A percentile compares a stretch with the other conserved stretches of the same genome.
Conservation (phyloP, 257 asterid species). For the Nicotiana tomentosiformis region DNA sequence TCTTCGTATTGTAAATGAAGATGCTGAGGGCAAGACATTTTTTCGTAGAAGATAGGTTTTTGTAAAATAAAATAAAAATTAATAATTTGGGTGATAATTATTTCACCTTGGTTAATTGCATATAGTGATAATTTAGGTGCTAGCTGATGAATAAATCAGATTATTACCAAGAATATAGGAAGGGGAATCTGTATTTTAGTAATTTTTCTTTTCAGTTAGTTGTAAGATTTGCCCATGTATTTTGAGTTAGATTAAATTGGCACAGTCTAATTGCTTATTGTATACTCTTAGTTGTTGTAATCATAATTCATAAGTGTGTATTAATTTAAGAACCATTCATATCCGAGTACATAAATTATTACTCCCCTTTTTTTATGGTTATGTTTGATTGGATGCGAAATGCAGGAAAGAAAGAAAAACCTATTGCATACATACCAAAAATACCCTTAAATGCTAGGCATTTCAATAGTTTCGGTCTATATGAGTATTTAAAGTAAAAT, state of each 20-base stretch:
- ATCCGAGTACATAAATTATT: too few species aligned
- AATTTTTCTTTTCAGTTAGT: neutral
- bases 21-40: conserved; percentile 52
- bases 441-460: too few species aligned
- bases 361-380: too few species aligned
- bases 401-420: too few species aligned
- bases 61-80: too few species aligned
- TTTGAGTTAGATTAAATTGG: neutral
- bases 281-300: neutral
- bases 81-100: neutral
- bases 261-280: neutral
- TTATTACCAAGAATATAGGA: neutral
- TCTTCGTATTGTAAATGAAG: conserved; percentile 43
- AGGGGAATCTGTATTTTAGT: neutral
- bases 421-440: too few species aligned
- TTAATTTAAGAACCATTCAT: too few species aligned
- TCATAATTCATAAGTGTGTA: neutral
- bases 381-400: too few species aligned
- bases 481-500: too few species aligned
- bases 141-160: neutral
- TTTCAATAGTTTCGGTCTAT: too few species aligned
- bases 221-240: neutral
- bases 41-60: conserved; percentile 32
- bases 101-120: neutral
- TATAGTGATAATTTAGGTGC: too few species aligned